phyloP scores from a whole-genome alignment of 1,139 yeast species.

The Taphrina populina region DNA sequence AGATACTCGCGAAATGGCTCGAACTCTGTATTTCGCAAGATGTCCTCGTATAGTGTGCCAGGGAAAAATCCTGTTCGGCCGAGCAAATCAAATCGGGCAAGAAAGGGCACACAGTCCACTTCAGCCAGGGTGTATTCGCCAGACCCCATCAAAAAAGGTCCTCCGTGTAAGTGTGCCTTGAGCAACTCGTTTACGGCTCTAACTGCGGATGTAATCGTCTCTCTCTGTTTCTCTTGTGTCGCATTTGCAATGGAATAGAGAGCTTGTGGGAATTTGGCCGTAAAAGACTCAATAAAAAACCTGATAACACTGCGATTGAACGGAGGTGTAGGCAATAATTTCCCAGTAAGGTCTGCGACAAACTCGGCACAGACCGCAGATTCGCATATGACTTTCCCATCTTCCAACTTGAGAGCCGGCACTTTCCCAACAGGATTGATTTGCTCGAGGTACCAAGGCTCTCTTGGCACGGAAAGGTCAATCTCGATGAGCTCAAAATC shows the following conservation, averaged over 20 bases:
- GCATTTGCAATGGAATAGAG: conserved; percentile 41
- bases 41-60: neutral
- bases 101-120: conserved; percentile 39
- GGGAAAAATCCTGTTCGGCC: conserved; percentile 2
- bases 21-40: neutral
- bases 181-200: conserved; percentile 36
- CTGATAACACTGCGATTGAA: conserved; percentile 3
- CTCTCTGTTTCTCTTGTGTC: conserved; percentile 10
- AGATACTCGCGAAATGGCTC: neutral
- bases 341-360: conserved; percentile 36
- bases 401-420: conserved; percentile 41
- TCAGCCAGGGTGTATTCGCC: conserved; percentile 38
- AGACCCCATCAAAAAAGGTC: conserved; percentile 40
- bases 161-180: conserved; percentile 35
- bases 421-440: conserved; percentile 42
- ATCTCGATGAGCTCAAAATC: conserved; percentile 41
- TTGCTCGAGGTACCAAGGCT: conserved; percentile 41
- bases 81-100: conserved; percentile 31
- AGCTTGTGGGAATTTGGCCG: conserved; percentile 43
- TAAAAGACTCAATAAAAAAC: conserved; percentile 38
- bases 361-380: conserved; percentile 41
- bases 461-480: conserved; percentile 42
- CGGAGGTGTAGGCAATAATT: neutral
- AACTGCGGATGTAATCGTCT: conserved; percentile 9
- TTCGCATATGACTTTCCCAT: conserved; percentile 40